Base-by-base conservation (phyloP, 176 grass and related monocot species). In the Cenchrus purpureus region DNA sequence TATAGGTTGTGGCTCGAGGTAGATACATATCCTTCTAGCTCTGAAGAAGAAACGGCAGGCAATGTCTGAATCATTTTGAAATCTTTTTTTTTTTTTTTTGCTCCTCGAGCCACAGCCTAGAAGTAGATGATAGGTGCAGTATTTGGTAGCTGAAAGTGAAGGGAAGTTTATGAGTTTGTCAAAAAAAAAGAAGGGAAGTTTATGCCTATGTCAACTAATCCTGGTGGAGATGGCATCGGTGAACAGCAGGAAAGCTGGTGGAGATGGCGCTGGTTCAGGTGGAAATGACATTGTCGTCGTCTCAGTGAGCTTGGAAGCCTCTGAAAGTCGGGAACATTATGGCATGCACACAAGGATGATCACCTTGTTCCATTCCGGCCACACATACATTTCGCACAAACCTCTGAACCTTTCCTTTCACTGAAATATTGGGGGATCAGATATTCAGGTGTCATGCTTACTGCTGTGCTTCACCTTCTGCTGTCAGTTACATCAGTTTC, bases 91-190 rank as follows among this genome's bases (percentile, higher is more conserved):
- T n/a, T n/a, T n/a, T n/a, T n/a, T n/a, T n/a, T n/a, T n/a, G 0
- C 31, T 32, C 31, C 31, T 32, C 31, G 31, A 32, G 31, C 31
- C 31, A 32, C 31, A 32, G 31, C 31, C 31, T 1, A 32, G 31
- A 32, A 32, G 7, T 7, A 50, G 25, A 20, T 4, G 15, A 62
- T 34, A 19, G 10, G n/a, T 15, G 7, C 44, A 0, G 57, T 20
- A 22, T 70, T 12, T 48, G 80, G 37, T 31, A 49, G 48, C n/a
- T 71, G 80, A 32, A 72, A 72, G 40, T 32, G 52, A 76, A 68
- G 37, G 5, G 22, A 54, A 56, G 25, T 34, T 6, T 13, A 22
- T 32, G 31, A 32, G 31, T 32, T 32, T 32, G 31, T 32, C 31
- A 32, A 32, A 32, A 32, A 32, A 32, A 32, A 32, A 32, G 31